Conservation (phyloP, 2,329 filamentous ascomycete genomes). For the Colletotrichum scovillei region DNA sequence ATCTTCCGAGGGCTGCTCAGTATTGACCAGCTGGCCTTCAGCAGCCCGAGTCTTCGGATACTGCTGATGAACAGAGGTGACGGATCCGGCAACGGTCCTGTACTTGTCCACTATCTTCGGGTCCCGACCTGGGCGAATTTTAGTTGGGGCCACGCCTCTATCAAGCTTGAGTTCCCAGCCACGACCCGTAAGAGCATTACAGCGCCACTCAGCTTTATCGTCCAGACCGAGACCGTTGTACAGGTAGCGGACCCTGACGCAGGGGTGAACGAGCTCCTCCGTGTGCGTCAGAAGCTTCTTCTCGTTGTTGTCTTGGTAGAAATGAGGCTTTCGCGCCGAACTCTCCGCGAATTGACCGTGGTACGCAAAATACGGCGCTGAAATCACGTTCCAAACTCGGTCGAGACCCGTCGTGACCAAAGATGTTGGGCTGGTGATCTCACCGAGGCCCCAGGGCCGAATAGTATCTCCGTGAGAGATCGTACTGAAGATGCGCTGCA, state of each 20-base stretch:
- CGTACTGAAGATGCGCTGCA: conserved; percentile 37
- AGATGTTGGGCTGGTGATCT: conserved; percentile 35
- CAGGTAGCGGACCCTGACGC: conserved; percentile 45
- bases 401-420: conserved; percentile 18
- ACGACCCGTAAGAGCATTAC: conserved; percentile 32
- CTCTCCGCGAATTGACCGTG: conserved; percentile 7
- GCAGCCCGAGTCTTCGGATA: background rate
- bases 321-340: conserved; percentile 38
- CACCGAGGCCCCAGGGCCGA: conserved; percentile 37
- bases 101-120: conserved; percentile 17
- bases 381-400: background rate
- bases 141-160: background rate
- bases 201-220: conserved; percentile 41
- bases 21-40: conserved; percentile 4
- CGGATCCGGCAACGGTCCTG: conserved; percentile 11
- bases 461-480: conserved; percentile 21
- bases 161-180: conserved; percentile 22
- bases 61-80: conserved; percentile 7
- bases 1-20: conserved; percentile 31
- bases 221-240: conserved; percentile 43
- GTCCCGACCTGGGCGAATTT: background rate
- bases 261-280: conserved; percentile 45
- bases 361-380: conserved; percentile 9
- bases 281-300: conserved; percentile 11
- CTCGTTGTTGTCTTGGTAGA: conserved; percentile 37